Evolutionary conservation across 208 protist species (phyloP).

Genomic region (Leishmania arabica): DNA sequence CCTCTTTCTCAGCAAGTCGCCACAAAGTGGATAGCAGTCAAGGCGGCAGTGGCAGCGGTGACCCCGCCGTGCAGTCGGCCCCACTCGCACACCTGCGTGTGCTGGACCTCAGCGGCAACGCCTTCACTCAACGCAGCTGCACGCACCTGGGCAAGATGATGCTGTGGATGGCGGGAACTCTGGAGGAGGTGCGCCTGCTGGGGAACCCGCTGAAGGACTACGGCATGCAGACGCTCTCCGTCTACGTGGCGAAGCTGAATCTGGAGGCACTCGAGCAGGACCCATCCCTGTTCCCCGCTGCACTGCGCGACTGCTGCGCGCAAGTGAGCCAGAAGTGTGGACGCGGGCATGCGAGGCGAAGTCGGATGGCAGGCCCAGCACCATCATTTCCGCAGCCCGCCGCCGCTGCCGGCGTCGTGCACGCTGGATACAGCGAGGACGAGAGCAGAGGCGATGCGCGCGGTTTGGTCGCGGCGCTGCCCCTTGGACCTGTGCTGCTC

Average conservation of each 20-base stretch:
- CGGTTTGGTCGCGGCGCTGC: constrained; percentile 20
- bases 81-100: constrained; percentile 45
- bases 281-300: constrained; percentile 43
- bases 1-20: not conserved
- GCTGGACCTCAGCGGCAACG: constrained; percentile 74
- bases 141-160: constrained; percentile 67
- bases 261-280: constrained; percentile 33
- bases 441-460: not conserved
- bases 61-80: constrained; percentile 7
- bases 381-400: not conserved
- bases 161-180: constrained; percentile 59
- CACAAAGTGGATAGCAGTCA: not conserved
- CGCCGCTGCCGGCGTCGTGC: not conserved
- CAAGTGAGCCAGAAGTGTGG: not conserved
- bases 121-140: constrained; percentile 61
- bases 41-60: not conserved
- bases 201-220: constrained; percentile 76
- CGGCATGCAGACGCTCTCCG: constrained; percentile 74
- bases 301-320: constrained; percentile 18
- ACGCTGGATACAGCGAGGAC: not conserved
- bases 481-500: constrained; percentile 56
- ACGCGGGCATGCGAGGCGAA: not conserved
- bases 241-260: constrained; percentile 69
- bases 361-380: not conserved
- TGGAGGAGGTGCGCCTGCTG: constrained; percentile 60